Conservation (phyloP, 768 basidiomycete species). For the Amanita jacksonii region DNA sequence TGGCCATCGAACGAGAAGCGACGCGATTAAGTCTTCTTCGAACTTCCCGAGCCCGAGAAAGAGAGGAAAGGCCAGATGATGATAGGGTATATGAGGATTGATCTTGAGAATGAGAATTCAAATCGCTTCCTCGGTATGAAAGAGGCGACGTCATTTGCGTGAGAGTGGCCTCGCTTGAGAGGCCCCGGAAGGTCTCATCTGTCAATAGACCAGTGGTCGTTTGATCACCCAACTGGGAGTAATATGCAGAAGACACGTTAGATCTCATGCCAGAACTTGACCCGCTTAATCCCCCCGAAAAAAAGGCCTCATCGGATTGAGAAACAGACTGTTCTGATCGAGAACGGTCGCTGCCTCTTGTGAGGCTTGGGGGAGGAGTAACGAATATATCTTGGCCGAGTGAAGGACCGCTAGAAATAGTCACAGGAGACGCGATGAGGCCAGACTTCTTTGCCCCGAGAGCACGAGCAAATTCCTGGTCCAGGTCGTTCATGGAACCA, state of each 20-base stretch:
- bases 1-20: conserved; percentile 34
- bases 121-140: conserved; percentile 41
- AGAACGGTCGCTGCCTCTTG: conserved; percentile 22
- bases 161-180: conserved; percentile 25
- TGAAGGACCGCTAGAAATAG: conserved; percentile 58
- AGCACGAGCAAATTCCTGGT: conserved; percentile 33
- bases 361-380: conserved; percentile 32
- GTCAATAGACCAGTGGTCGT: conserved; percentile 22
- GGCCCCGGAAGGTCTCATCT: conserved; percentile 17
- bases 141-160: conserved; percentile 43
- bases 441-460: conserved; percentile 25
- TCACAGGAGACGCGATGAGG: conserved; percentile 57
- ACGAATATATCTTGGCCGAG: conserved; percentile 30
- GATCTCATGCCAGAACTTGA: conserved; percentile 20
- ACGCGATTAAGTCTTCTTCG: conserved; percentile 36
- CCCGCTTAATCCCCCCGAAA: conserved; percentile 25
- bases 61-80: conserved; percentile 34
- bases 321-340: conserved; percentile 19
- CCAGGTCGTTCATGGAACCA: conserved; percentile 74
- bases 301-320: conserved; percentile 27
- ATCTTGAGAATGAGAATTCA: conserved; percentile 46
- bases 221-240: conserved; percentile 21
- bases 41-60: conserved; percentile 51
- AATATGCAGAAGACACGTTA: conserved; percentile 27
- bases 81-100: conserved; percentile 32